Evolutionary conservation across 2,329 filamentous ascomycete species (phyloP).

Genomic region (Ophiocordyceps sinensis): DNA sequence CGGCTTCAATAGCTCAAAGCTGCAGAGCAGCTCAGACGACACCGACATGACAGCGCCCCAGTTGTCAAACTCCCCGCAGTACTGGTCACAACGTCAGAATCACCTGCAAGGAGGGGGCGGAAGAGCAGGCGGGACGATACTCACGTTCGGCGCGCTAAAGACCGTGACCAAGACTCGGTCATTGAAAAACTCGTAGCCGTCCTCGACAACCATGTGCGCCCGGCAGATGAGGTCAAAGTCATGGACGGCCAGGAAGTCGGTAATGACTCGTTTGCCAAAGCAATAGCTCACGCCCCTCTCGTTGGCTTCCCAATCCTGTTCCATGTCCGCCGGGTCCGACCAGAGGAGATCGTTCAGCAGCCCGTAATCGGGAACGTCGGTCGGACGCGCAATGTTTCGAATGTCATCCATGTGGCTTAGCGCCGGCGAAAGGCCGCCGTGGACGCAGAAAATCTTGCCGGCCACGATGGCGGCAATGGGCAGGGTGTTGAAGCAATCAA

Average conservation of each 20-base stretch:
- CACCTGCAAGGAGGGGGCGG: background rate
- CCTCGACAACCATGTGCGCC: constrained; percentile 98
- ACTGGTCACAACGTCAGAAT: constrained; percentile 38
- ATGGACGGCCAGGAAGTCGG: constrained; percentile 84
- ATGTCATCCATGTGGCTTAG: constrained; percentile 98
- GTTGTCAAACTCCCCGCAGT: constrained; percentile 97
- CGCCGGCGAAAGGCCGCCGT: constrained; percentile 84
- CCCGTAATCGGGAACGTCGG: constrained; percentile 94
- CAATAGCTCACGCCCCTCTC: constrained; percentile 96
- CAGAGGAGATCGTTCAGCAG: constrained; percentile 89
- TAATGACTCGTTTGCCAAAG: constrained; percentile 96
- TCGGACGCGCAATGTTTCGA: constrained; percentile 84
- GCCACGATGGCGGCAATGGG: constrained; percentile 95
- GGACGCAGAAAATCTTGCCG: constrained; percentile 94
- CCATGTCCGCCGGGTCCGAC: constrained; percentile 97
- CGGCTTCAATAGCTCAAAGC: constrained; percentile 92
- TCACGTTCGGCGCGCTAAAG: constrained; percentile 92
- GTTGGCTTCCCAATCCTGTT: constrained; percentile 94
- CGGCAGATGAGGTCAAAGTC: constrained; percentile 96
- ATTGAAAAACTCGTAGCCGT: constrained; percentile 97
- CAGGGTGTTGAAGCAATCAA: constrained; percentile 90
- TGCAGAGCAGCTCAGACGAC: constrained; percentile 82
- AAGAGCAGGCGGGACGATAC: constrained; percentile 18
- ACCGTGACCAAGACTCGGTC: constrained; percentile 91
- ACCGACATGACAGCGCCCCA: constrained; percentile 99